These are phyloP conservation scores for Pestalotiopsis sp. DNA, from an alignment of 2,329 filamentous ascomycete species.

Conservation along the genomic window DNA sequence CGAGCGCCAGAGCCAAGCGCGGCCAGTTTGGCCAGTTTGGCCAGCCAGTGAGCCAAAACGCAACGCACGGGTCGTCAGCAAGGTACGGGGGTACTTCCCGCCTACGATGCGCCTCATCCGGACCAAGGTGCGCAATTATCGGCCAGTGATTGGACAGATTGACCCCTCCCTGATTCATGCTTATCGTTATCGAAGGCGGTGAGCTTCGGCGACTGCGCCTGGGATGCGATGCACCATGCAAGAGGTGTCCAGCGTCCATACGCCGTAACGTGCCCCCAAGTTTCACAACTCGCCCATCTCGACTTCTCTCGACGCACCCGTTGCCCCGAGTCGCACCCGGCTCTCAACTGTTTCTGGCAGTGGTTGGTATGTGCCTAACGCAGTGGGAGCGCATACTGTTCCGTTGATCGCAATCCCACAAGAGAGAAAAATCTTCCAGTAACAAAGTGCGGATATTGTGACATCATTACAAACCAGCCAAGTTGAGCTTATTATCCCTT, in stretches of 20 bases:
- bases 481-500: not conserved
- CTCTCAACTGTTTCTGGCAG: not conserved
- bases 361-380: not conserved
- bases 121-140: slow-evolving; percentile 12
- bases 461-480: not conserved
- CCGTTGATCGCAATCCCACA: not conserved
- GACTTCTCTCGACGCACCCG: not conserved
- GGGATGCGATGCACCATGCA: not conserved
- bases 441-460: not conserved
- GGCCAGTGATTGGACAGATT: slow-evolving; percentile 6
- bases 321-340: not conserved
- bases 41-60: not conserved
- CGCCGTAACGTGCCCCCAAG: not conserved
- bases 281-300: not conserved
- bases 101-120: slow-evolving; percentile 1
- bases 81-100: not conserved
- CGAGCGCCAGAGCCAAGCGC: not conserved
- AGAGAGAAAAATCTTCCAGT: not conserved
- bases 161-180: not conserved
- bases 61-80: slow-evolving; percentile 1
- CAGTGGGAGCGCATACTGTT: not conserved
- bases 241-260: not conserved
- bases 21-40: not conserved
- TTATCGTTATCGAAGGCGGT: slow-evolving; percentile 11
- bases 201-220: not conserved